A percentile compares a stretch with the other conserved stretches of the same genome.
Evolutionary conservation across 2,329 filamentous ascomycete species (phyloP).

Genomic region (Tolypocladium amazonense): DNA sequence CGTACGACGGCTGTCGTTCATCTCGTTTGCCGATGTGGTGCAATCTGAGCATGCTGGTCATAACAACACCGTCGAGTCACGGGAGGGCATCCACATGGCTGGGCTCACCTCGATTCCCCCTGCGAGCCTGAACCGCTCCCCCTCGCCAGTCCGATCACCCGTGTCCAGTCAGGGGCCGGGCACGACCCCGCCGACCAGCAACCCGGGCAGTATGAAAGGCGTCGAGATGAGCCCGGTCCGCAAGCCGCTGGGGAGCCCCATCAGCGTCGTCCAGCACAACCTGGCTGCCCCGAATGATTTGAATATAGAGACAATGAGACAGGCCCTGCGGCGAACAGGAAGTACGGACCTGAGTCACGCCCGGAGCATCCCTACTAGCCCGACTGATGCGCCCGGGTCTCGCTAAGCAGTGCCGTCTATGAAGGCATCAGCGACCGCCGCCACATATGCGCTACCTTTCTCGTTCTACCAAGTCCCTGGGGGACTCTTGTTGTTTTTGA

Average conservation of each 20-base stretch:
- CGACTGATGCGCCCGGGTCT: slow-evolving; percentile 31
- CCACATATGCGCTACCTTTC: neutral
- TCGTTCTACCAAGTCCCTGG: neutral
- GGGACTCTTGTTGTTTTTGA: slow-evolving; percentile 1
- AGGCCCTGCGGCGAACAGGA: slow-evolving; percentile 74
- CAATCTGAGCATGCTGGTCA: slow-evolving; percentile 66
- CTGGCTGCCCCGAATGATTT: slow-evolving; percentile 49
- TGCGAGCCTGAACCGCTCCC: slow-evolving; percentile 51
- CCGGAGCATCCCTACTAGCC: slow-evolving; percentile 48
- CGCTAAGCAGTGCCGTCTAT: slow-evolving; percentile 10
- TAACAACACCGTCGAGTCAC: slow-evolving; percentile 37
- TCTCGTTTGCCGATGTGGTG: slow-evolving; percentile 93
- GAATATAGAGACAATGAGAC: slow-evolving; percentile 87
- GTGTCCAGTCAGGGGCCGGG: slow-evolving; percentile 59
- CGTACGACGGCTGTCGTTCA: slow-evolving; percentile 79
- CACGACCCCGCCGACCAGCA: slow-evolving; percentile 66
- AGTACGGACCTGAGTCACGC: slow-evolving; percentile 62
- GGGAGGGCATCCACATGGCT: slow-evolving; percentile 60
- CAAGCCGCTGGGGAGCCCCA: slow-evolving; percentile 53
- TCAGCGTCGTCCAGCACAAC: slow-evolving; percentile 40
- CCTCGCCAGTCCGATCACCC: slow-evolving; percentile 71
- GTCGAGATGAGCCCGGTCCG: slow-evolving; percentile 58
- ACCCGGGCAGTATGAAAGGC: slow-evolving; percentile 62
- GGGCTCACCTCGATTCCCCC: slow-evolving; percentile 53
- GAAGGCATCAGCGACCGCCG: neutral